Base-by-base conservation (phyloP, 345 rosid species). In the Firmiana major region DNA sequence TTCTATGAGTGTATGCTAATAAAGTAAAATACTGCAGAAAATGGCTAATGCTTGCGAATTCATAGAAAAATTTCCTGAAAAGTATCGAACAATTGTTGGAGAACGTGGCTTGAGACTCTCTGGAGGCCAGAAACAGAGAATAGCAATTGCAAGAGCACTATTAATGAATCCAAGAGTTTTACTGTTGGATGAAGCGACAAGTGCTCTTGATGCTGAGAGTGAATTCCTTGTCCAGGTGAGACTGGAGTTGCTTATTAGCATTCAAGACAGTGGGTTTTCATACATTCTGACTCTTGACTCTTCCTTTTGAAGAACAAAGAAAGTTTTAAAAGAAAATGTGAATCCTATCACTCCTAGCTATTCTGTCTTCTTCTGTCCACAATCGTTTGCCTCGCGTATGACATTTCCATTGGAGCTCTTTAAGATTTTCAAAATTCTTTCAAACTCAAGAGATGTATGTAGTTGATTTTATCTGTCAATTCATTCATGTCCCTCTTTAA, bases 31-130 rank as follows among this genome's bases (percentile, higher is more conserved):
- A 26, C 76, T 70, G 71, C 80, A 95, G 99, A 95, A 86, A 90
- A 92, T 95, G 99, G 96, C 98, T 15, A 95, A 93, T 78, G 99
- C 99, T 7, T 94, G 93, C 17, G 97, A 92, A 8, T 95, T 95
- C 86, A 85, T 95, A 57, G 89, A 88, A 49, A 87, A 83, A 8
- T 92, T 93, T 77, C 94, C 98, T 0, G 98, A 95, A 10, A 92
- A 92, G 71, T 95, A 88, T 78, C 77, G 89, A 72, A 93, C 99
- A 0, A 63, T 84, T 40, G 98, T 90, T 1, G 99, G 98, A 75
- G 98, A 95, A 82, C 94, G 99, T 0, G 98, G 98, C 36, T 51
- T 95, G 79, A 89, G 99, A 79, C 91, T 95, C 73, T 95, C 97
- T 4, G 99, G 99, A 59, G 99, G 99, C 46, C 98, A 95, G 83